Base-by-base conservation (phyloP, 2,329 filamentous ascomycete species). In the Paecilomyces variotii region DNA sequence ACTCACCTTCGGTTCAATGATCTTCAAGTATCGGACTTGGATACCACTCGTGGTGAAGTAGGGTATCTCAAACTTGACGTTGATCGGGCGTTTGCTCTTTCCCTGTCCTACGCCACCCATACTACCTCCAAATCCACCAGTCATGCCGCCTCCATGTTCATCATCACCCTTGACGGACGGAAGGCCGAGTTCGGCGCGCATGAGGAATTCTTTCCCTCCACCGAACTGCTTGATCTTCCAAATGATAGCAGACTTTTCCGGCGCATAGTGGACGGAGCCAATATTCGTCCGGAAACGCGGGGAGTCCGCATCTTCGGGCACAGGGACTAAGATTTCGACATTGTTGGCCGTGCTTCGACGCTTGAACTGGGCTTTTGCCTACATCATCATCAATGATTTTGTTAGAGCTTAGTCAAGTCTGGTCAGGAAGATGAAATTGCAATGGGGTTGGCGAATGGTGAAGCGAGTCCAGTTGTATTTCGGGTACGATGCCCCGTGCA, bases 221-320 rank as follows among this genome's bases (percentile, higher is more conserved):
- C 94, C 94, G 75, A 99, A 99, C 70, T 99, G 94, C 81, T 99
- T 99, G 75, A 99, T 99, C 81, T 99, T 99, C 94, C 94, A 99
- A 55, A 99, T 89, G 67, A 99, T 99, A 60, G 93, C 93, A 63
- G 90, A 95, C 71, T 96, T 93, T 76, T 99, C 94, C 0, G 94
- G 94, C 3, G 93, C 93, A 72, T 99, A 99, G 78, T 99, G 94
- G 11, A 99, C 94, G 30, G 89, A 91, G 57, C 94, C 94, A 62
- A 99, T 95, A 73, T 97, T 99, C 35, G 94, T 99, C 56, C 94
- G 86, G 84, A 99, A 99, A 52, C 94, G 87, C 10, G 94, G 94
- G 1, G 90, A 91, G 75, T 99, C 94, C 61, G 94, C 94, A 72
- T 99, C 94, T 73, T 99, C 94, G 25, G 94, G 94, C 2, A 99